A percentile compares a stretch with the other conserved stretches of the same genome.
Conservation (phyloP, 768 basidiomycete genomes). For the Trametes coccinea region DNA sequence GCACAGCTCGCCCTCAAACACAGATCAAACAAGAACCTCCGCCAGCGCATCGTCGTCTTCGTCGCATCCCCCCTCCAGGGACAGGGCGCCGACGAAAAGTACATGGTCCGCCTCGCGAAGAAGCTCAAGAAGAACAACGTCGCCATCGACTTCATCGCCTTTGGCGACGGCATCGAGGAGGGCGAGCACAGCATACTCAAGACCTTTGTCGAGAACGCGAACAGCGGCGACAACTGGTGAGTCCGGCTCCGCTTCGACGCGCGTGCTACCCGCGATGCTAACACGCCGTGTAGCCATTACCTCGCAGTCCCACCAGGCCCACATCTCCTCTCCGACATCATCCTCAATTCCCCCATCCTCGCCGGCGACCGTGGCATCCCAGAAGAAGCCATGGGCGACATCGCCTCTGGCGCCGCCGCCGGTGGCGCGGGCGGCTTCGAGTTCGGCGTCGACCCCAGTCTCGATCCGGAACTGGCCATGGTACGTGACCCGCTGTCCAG, state of each 20-base stretch:
- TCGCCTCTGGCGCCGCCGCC: slow-evolving; percentile 43
- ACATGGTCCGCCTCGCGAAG: slow-evolving; percentile 87
- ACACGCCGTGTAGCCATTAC: slow-evolving; percentile 60
- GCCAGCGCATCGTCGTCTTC: slow-evolving; percentile 94
- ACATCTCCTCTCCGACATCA: slow-evolving; percentile 78
- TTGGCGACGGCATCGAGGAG: slow-evolving; percentile 86
- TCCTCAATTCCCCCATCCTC: slow-evolving; percentile 81
- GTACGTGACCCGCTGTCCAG: slow-evolving; percentile 42
- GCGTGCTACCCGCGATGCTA: neutral
- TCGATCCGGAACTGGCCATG: slow-evolving; percentile 97
- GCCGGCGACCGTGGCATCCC: slow-evolving; percentile 78
- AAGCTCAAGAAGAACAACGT: slow-evolving; percentile 99
- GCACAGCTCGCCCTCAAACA: slow-evolving; percentile 97
- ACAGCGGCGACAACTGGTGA: slow-evolving; percentile 84
- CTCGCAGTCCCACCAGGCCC: slow-evolving; percentile 76
- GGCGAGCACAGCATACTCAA: slow-evolving; percentile 70
- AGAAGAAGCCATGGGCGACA: slow-evolving; percentile 52
- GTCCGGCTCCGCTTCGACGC: slow-evolving; percentile 31
- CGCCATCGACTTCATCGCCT: slow-evolving; percentile 86
- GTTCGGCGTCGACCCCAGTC: slow-evolving; percentile 91
- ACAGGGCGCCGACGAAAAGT: slow-evolving; percentile 68
- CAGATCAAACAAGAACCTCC: slow-evolving; percentile 96
- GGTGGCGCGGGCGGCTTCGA: slow-evolving; percentile 61
- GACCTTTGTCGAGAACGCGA: slow-evolving; percentile 81
- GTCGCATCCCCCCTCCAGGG: slow-evolving; percentile 86